Evolutionary conservation across 768 basidiomycete genomes (phyloP), one percentile per base, ranked within the genome.

Genomic region (Hygrocybe punicea): DNA sequence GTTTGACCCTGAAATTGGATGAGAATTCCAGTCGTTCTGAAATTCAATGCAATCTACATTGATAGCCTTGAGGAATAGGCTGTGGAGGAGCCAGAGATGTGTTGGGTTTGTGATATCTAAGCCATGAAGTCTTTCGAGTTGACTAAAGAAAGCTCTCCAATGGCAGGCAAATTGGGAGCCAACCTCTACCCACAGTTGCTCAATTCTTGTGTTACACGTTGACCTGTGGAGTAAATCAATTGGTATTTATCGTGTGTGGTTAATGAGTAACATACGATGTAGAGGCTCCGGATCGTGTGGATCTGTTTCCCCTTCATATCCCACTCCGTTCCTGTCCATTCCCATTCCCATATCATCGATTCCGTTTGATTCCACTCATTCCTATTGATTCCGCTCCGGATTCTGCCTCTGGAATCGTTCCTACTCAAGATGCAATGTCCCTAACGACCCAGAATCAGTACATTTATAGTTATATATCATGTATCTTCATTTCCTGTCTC

Each of bases 51-150:
- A 78, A 49, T 78, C 76, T 0, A 50, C 9, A 33, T 79, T 75
- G 17, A 81, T 70, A 0, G 35, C 29, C 1, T 64, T 53, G 0
- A 81, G 67, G 55, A 80, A 81, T 0, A 81, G 63, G 34, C 25
- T 23, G 23, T 80, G 76, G 0, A 82, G 60, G 0, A 82, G 65
- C 80, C 80, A 81, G 0, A 77, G 58, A 57, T 81, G 79, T 10
- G 53, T 8, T 0, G 66, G 54, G 17, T 78, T 63, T 0, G 55
- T 48, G 0, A 52, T n/a, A 44, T 81, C 64, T 0, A 81, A 69
- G 2, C 40, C 10, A 57, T 81, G 77, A 1, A 68, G 51, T 0
- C 54, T 8, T 44, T 78, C 77, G 0, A 81, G 65, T 0, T 64
- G 60, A 0, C 42, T 59, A 39, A 82, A 82, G 55, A 81, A 80